Evolutionary conservation across 768 basidiomycete genomes (phyloP).

Genomic region (Aureoboletus auriporus): DNA sequence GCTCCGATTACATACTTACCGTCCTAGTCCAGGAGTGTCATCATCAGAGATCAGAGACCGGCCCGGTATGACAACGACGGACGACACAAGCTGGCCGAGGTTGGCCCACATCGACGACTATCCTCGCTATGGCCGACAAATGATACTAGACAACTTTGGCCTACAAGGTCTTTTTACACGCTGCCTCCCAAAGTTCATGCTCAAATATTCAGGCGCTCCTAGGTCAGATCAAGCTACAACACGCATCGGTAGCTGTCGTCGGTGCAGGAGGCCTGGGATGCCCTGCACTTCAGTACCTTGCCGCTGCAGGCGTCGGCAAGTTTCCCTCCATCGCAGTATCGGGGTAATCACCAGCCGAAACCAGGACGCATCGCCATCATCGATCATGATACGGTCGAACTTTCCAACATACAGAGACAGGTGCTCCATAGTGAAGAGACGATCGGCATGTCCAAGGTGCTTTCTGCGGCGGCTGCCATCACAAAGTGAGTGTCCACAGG

Average conservation of each 20-base stretch:
- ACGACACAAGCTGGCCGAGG: constrained; percentile 13
- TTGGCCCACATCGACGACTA: constrained; percentile 64
- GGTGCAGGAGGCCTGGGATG: constrained; percentile 97
- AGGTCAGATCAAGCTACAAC: constrained; percentile 84
- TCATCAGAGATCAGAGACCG: too few species aligned
- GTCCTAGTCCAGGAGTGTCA: not conserved
- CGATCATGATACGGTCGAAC: constrained; percentile 84
- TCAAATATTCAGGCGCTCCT: constrained; percentile 4
- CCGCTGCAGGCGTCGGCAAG: constrained; percentile 87
- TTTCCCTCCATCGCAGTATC: not conserved
- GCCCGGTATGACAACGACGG: not conserved
- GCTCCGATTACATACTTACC: too few species aligned
- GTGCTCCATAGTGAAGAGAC: constrained; percentile 76
- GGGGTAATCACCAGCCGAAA: constrained; percentile 3
- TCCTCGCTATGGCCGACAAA: constrained; percentile 89
- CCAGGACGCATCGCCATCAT: constrained; percentile 83
- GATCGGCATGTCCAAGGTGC: constrained; percentile 75
- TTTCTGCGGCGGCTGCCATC: constrained; percentile 73
- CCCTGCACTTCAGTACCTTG: constrained; percentile 91
- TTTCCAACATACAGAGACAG: constrained; percentile 91
- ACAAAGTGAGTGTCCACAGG: constrained; percentile 43
- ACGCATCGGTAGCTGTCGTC: constrained; percentile 76
- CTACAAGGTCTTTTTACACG: constrained; percentile 55
- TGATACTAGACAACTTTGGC: constrained; percentile 90
- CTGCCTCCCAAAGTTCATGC: not conserved